A percentile compares a stretch with the other conserved stretches of the same genome.
These are phyloP conservation scores for Alternaria tenuissima DNA, from an alignment of 2,329 filamentous ascomycete species.

Conservation along the genomic window DNA sequence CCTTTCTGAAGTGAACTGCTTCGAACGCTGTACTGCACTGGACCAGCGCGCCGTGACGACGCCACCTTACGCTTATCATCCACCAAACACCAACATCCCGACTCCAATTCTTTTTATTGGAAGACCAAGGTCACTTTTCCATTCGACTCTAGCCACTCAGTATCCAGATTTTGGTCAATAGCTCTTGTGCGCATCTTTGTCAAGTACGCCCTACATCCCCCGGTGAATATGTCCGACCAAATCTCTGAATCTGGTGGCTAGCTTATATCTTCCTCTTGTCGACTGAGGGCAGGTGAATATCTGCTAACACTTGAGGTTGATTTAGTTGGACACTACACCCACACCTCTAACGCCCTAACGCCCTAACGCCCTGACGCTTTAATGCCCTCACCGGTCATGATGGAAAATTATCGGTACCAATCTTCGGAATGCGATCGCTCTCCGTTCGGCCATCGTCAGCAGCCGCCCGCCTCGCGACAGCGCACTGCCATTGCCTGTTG, in stretches of 20 bases:
- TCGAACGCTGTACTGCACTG: constrained; percentile 22
- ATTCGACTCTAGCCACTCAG: constrained; percentile 50
- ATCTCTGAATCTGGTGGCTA: too few species aligned
- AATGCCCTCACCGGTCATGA: too few species aligned
- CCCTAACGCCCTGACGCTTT: constrained; percentile 52
- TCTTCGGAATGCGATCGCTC: constrained; percentile 50
- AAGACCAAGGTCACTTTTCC: constrained; percentile 49
- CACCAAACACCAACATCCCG: neutral
- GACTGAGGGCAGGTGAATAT: constrained; percentile 10
- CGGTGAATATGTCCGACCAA: too few species aligned
- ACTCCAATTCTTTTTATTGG: constrained; percentile 46
- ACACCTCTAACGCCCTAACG: constrained; percentile 44
- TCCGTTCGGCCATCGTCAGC: constrained; percentile 51
- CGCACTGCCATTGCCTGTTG: constrained; percentile 68
- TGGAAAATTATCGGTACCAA: constrained; percentile 56
- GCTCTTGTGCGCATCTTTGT: constrained; percentile 45
- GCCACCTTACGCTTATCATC: constrained; percentile 31
- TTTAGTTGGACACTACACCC: constrained; percentile 43
- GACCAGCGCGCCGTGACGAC: constrained; percentile 41
- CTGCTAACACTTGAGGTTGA: constrained; percentile 32
- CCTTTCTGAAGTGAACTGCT: too few species aligned
- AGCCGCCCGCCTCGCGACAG: constrained; percentile 63
- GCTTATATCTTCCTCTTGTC: constrained; percentile 13
- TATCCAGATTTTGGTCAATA: constrained; percentile 45
- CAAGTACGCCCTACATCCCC: constrained; percentile 48